Percentiles rank a stretch among this genome's conserved stretches.
These are phyloP conservation scores for Rhizophagus clarus DNA, from an alignment of 192 early-diverging fungal species.

Conservation along the genomic window DNA sequence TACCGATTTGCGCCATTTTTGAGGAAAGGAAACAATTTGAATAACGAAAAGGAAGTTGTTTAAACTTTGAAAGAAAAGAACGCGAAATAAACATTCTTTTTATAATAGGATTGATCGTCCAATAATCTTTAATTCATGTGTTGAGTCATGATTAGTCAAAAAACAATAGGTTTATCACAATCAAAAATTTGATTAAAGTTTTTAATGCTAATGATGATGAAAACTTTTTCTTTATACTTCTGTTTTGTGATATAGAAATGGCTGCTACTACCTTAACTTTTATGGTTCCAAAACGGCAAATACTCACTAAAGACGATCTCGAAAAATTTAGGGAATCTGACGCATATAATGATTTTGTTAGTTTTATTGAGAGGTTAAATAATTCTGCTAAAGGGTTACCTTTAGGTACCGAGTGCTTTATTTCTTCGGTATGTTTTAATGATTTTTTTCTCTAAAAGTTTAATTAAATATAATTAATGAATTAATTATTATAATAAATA, in stretches of 20 bases:
- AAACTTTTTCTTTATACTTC: not conserved
- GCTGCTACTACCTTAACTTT: constrained; percentile 22
- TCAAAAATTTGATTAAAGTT: no score
- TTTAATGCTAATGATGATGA: not conserved
- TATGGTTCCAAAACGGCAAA: constrained; percentile 53
- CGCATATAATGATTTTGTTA: constrained; percentile 65
- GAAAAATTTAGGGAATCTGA: constrained; percentile 69
- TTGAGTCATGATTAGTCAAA: not conserved
- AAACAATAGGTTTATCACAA: no score
- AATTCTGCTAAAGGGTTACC: constrained; percentile 69
- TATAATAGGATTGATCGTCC: not conserved
- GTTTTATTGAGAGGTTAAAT: constrained; percentile 74
- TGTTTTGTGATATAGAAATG: not conserved
- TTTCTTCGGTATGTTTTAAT: constrained; percentile 53
- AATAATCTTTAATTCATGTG: not conserved
- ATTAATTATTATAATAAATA: not conserved
- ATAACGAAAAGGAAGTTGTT: not conserved
- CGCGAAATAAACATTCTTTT: not conserved
- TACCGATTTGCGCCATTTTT: not conserved
- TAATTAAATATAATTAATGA: not conserved
- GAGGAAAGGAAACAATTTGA: not conserved
- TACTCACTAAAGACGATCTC: constrained; percentile 86
- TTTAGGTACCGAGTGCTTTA: constrained; percentile 53
- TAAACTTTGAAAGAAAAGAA: not conserved
- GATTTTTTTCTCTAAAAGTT: not conserved